Conservation (phyloP, 768 basidiomycete species). For the Hydnomerulius pinastri region DNA sequence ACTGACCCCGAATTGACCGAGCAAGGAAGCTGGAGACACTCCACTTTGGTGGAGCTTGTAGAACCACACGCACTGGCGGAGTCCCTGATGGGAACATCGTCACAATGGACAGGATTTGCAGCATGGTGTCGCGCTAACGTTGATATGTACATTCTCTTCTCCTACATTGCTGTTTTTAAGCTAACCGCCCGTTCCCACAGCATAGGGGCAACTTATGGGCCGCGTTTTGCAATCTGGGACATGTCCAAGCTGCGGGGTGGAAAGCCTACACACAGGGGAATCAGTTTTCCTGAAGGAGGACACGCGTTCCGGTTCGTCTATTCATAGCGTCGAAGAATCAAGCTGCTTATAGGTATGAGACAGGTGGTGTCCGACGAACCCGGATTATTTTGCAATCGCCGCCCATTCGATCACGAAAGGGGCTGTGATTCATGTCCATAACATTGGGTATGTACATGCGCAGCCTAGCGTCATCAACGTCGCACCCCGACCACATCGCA, state of each 20-base stretch:
- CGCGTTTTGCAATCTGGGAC: conserved; percentile 79
- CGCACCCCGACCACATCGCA: conserved; percentile 60
- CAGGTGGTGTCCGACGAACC: conserved; percentile 78
- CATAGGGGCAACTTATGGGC: conserved; percentile 73
- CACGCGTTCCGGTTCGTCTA: conserved; percentile 61
- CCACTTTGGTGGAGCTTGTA: conserved; percentile 67
- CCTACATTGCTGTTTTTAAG: not conserved
- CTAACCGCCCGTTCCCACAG: conserved; percentile 36
- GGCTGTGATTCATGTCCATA: conserved; percentile 71
- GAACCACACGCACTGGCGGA: conserved; percentile 67
- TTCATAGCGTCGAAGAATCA: not conserved
- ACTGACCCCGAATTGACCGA: conserved; percentile 60
- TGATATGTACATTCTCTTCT: conserved; percentile 61
- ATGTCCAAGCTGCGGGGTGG: conserved; percentile 71
- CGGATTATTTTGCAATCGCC: conserved; percentile 79
- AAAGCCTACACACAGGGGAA: conserved; percentile 63
- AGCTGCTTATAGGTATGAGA: conserved; percentile 2
- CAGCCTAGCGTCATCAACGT: conserved; percentile 62
- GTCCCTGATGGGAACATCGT: conserved; percentile 45
- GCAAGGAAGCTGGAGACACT: conserved; percentile 58
- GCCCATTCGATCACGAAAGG: conserved; percentile 58
- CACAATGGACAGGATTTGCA: conserved; percentile 56
- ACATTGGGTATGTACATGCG: conserved; percentile 61
- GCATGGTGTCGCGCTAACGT: conserved; percentile 71
- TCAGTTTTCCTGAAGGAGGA: conserved; percentile 67